Evolutionary conservation across 768 basidiomycete species (phyloP).

Genomic region (Boletellus emodensis): DNA sequence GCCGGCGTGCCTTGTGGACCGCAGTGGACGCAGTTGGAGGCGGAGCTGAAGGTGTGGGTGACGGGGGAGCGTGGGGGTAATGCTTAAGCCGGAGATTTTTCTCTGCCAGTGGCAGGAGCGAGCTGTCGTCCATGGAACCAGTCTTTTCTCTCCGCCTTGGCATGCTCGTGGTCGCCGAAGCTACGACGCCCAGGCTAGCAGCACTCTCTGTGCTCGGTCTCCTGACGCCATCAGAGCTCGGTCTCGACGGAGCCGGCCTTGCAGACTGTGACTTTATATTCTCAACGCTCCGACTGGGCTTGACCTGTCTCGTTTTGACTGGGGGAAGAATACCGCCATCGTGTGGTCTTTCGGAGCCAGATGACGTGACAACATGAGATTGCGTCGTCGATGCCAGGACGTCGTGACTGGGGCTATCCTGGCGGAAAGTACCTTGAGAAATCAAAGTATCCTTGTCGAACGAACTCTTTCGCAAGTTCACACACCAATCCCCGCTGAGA

Average conservation of each 20-base stretch:
- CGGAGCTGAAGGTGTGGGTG: slow-evolving; percentile 18
- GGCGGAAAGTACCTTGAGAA: slow-evolving; percentile 29
- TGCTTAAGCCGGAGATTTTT: slow-evolving; percentile 16
- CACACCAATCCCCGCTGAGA: slow-evolving; percentile 83
- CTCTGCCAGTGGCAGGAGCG: slow-evolving; percentile 17
- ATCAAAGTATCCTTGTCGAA: slow-evolving; percentile 26
- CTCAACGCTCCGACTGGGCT: slow-evolving; percentile 66
- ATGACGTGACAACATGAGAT: neutral
- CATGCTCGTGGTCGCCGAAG: slow-evolving; percentile 19
- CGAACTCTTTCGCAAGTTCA: slow-evolving; percentile 50
- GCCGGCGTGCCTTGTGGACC: slow-evolving; percentile 37
- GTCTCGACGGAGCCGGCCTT: slow-evolving; percentile 30
- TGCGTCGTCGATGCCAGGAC: slow-evolving; percentile 37
- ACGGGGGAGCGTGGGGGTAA: slow-evolving; percentile 13
- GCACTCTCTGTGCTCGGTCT: slow-evolving; percentile 40
- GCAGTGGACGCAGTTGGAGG: slow-evolving; percentile 13
- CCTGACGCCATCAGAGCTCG: slow-evolving; percentile 35
- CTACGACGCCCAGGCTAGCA: slow-evolving; percentile 28
- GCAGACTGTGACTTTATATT: slow-evolving; percentile 38
- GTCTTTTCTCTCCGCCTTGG: slow-evolving; percentile 24
- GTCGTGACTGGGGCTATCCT: slow-evolving; percentile 44
- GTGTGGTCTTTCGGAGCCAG: slow-evolving; percentile 12
- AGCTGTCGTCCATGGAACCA: slow-evolving; percentile 26
- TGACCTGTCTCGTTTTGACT: slow-evolving; percentile 44
- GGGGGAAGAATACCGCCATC: slow-evolving; percentile 17